These are phyloP conservation scores for Trypanosomatidae sp. DNA, from an alignment of 208 protist species.

Conservation along the genomic window DNA sequence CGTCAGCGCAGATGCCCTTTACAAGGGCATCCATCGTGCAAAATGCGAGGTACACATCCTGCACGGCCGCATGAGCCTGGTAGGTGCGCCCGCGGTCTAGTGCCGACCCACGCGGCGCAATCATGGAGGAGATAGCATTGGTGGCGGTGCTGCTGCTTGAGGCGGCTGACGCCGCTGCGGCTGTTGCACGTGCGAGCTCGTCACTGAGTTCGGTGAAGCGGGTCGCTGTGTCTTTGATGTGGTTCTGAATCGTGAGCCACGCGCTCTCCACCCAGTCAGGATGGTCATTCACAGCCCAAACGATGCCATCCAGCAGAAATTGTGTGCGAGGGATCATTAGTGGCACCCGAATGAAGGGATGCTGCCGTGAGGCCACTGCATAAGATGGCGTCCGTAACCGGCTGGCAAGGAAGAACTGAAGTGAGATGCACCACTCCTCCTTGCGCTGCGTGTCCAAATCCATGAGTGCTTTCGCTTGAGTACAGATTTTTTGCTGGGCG, in stretches of 20 bases:
- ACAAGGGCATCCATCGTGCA: slow-evolving; percentile 68
- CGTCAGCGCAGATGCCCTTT: slow-evolving; percentile 34
- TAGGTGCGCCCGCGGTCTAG: slow-evolving; percentile 49
- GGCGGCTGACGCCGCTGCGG: neutral
- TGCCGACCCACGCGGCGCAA: slow-evolving; percentile 17
- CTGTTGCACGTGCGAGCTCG: slow-evolving; percentile 25
- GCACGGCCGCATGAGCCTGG: slow-evolving; percentile 52
- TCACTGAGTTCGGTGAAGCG: slow-evolving; percentile 38
- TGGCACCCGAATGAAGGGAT: slow-evolving; percentile 42
- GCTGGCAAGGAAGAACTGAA: slow-evolving; percentile 55
- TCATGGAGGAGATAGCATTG: slow-evolving; percentile 10
- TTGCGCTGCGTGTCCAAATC: slow-evolving; percentile 33
- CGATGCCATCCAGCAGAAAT: slow-evolving; percentile 69
- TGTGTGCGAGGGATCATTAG: slow-evolving; percentile 66
- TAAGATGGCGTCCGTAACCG: slow-evolving; percentile 59
- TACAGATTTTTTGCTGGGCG: neutral
- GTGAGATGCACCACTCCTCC: slow-evolving; percentile 59
- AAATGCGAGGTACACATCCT: slow-evolving; percentile 76
- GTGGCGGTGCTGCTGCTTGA: neutral
- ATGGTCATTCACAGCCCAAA: slow-evolving; percentile 75
- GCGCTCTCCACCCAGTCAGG: slow-evolving; percentile 44
- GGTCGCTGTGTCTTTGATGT: slow-evolving; percentile 55
- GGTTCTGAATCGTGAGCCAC: slow-evolving; percentile 63
- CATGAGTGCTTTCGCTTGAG: slow-evolving; percentile 14
- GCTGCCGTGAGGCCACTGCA: slow-evolving; percentile 27